A percentile compares a stretch with the other conserved stretches of the same genome.
Evolutionary conservation across 768 basidiomycete genomes (phyloP).

Genomic region (Kwoniella dendrophila): DNA sequence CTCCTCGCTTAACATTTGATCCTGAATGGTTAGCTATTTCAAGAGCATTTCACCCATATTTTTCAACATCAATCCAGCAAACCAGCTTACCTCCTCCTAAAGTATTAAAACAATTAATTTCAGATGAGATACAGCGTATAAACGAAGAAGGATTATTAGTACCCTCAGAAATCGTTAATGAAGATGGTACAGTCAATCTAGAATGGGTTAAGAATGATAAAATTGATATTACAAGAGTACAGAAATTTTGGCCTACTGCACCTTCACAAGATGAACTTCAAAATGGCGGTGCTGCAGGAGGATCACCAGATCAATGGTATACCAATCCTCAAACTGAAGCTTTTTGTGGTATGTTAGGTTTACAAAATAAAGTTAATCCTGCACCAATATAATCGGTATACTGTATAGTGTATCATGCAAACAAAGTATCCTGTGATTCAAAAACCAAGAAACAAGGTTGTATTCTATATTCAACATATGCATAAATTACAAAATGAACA

Average conservation of each 20-base stretch:
- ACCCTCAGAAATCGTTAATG: slow-evolving; percentile 13
- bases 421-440: too few species aligned
- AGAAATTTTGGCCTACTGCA: slow-evolving; percentile 68
- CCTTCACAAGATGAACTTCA: slow-evolving; percentile 49
- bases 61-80: slow-evolving; percentile 64
- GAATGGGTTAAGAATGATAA: slow-evolving; percentile 39
- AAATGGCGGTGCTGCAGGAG: slow-evolving; percentile 50
- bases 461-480: too few species aligned
- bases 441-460: too few species aligned
- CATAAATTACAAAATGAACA: too few species aligned
- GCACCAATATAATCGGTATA: slow-evolving; percentile 35
- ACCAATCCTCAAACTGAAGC: slow-evolving; percentile 87
- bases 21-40: slow-evolving; percentile 93
- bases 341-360: slow-evolving; percentile 75
- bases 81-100: slow-evolving; percentile 65
- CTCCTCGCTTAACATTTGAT: slow-evolving; percentile 66
- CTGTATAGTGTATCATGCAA: too few species aligned
- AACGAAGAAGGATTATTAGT: slow-evolving; percentile 58
- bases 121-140: slow-evolving; percentile 70
- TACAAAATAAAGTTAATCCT: slow-evolving; percentile 72
- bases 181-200: slow-evolving; percentile 29
- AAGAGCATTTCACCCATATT: slow-evolving; percentile 77
- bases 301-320: slow-evolving; percentile 62
- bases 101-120: slow-evolving; percentile 63
- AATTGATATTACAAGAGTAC: slow-evolving; percentile 62